Base-by-base conservation (phyloP, 441 rosid species). In the Geranium incanum region DNA sequence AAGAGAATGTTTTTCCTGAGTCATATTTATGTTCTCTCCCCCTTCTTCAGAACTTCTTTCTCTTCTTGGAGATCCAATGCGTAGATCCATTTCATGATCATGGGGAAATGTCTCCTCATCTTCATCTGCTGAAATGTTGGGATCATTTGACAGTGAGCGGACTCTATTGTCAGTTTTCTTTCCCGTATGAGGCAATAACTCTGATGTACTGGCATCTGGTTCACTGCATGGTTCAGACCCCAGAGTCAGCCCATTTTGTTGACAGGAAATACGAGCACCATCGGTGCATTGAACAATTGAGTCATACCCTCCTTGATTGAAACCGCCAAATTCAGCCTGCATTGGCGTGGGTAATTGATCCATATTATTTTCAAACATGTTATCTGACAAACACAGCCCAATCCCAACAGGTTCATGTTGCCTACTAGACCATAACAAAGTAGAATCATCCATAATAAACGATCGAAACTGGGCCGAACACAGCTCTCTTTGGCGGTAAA, bases 171-270 rank as follows among this genome's bases (percentile, higher is more conserved):
- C 77, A 72, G 72, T 80, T 79, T 78, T 82, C 75, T 80, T 85
- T 63, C 84, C 72, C 79, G 78, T 83, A 82, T 33, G 76, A 72
- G 81, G 86, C 82, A 89, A 79, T 55, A 84, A 88, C 85, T 89
- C 99, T 64, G 96, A 95, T 21, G 89, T 86, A 83, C 97, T 90
- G 74, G 84, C 92, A 85, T 86, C 99, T 12, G 83, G 98, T 74
- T 90, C 97, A 82, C 96, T 92, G 81, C 92, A 86, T 66, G 81
- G 91, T 75, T 89, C 95, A 74, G 90, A 82, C 13, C 90, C 89
- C 87, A 93, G 71, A 82, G 78, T 80, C 71, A 81, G 90, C 60
- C 86, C 88, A 76, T 82, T 84, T 72, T 68, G 86, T 67, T 70
- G 82, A 78, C 70, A 71, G 68, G 79, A 78, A 48, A 71, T 23